These are phyloP conservation scores for Lojkania enalia DNA, from an alignment of 2,329 filamentous ascomycete species.

Conservation along the genomic window DNA sequence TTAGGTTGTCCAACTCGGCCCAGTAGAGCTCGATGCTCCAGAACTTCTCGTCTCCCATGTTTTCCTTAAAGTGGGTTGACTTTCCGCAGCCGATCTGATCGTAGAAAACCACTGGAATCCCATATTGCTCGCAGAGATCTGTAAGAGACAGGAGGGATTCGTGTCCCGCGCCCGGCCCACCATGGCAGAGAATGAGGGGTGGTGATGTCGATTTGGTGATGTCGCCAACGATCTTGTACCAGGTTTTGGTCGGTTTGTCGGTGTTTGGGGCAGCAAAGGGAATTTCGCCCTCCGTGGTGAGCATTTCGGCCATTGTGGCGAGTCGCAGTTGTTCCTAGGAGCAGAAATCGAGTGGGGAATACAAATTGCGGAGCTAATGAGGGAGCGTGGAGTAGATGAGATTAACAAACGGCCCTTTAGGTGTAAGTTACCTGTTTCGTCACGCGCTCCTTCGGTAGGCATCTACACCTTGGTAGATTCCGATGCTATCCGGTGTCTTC, in stretches of 20 bases:
- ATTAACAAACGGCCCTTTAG: too few species aligned
- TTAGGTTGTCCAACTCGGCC: conserved; percentile 55
- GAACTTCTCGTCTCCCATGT: conserved; percentile 50
- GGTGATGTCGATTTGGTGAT: conserved; percentile 8
- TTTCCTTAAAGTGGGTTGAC: conserved; percentile 54
- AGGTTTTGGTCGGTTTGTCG: conserved; percentile 34
- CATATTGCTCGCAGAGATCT: conserved; percentile 42
- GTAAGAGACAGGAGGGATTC: conserved; percentile 42
- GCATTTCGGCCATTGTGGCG: not conserved
- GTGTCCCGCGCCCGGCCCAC: conserved; percentile 42
- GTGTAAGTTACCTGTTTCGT: too few species aligned
- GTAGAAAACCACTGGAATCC: conserved; percentile 56
- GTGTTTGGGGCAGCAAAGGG: conserved; percentile 24
- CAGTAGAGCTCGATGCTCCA: conserved; percentile 56
- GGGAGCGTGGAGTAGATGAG: too few species aligned
- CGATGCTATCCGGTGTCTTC: too few species aligned
- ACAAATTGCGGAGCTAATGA: too few species aligned
- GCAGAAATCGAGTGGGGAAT: too few species aligned
- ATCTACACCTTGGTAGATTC: too few species aligned
- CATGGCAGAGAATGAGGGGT: conserved; percentile 39
- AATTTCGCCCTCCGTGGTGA: conserved; percentile 6
- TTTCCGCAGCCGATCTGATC: conserved; percentile 58
- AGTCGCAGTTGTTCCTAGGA: too few species aligned
- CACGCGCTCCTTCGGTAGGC: too few species aligned
- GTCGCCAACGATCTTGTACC: conserved; percentile 40